Base-by-base conservation (phyloP, 208 protist species). In the Trypanosoma lewisi region DNA sequence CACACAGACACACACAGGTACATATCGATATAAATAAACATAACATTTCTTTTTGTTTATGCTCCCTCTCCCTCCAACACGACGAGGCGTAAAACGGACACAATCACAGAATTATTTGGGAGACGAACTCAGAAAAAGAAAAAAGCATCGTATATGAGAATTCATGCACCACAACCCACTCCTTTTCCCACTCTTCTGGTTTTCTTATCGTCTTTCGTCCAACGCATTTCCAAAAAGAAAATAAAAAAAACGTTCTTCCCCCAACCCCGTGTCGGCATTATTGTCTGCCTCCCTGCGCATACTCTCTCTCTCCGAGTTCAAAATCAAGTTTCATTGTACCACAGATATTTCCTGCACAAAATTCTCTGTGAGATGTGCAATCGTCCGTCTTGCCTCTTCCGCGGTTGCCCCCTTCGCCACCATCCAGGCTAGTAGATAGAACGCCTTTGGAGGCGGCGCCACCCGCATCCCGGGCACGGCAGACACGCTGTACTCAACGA, bases 361-460 rank as follows among this genome's bases (percentile, higher is more conserved):
- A 2, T 49, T 21, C 0, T 27, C 50, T 4, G 75, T 73, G 16
- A 88, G 34, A 0, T 51, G 31, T 16, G 71, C 9, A 28, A 89
- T 87, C 41, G 74, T 70, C 14, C 25, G 5, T 21, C 47, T 62
- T 25, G 83, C 87, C 54, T 80, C 71, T 12, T 9, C 52, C 0
- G 57, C 67, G 9, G 67, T 80, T 17, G 44, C 36, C 1, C 78
- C 83, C 0, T 53, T 53, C 0, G 81, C 79, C 37, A 87, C 83
- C 76, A 93, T 87, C 83, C 87, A 93, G 33, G 67, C 76, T 0
- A 90, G 70, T 17, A 87, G 42, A 44, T 57, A 80, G 36, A 89
- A 87, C 0, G 51, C 67, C 23, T 45, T 60, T 16, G 83, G 87
- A 12, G 83, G 87, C 11, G 82, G 77, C 1, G 66, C 73, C n/a